Conservation (phyloP, 768 basidiomycete species). For the Psilocybe tampanensis region DNA sequence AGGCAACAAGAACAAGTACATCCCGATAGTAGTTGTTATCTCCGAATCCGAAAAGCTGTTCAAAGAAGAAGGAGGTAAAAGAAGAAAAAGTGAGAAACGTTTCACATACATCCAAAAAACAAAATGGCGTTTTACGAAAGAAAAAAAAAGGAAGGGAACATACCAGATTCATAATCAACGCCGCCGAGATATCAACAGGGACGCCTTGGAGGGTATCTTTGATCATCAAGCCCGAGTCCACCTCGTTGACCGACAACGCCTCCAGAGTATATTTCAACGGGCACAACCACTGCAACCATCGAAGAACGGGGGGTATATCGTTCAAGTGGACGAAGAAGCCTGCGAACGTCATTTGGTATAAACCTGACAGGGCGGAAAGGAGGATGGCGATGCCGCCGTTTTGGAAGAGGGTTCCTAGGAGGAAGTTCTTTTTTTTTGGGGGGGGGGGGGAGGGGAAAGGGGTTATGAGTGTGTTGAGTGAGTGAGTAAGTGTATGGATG, state of each 20-base stretch:
- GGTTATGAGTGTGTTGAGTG: too few relatives aligned
- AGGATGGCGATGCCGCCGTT: slow-evolving; percentile 93
- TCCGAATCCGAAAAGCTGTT: slow-evolving; percentile 89
- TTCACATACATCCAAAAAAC: too few relatives aligned
- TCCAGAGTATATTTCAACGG: slow-evolving; percentile 84
- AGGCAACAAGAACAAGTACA: slow-evolving; percentile 85
- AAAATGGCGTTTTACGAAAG: background rate
- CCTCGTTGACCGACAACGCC: slow-evolving; percentile 90
- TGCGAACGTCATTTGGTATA: slow-evolving; percentile 87
- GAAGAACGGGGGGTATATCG: slow-evolving; percentile 85
- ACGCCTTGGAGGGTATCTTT: slow-evolving; percentile 79
- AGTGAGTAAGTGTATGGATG: background rate
- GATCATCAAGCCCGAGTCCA: slow-evolving; percentile 86
- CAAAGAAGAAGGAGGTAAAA: too few relatives aligned
- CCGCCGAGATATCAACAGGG: slow-evolving; percentile 77
- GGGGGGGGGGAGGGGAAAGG: too few relatives aligned
- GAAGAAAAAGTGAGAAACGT: too few relatives aligned
- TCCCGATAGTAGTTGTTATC: slow-evolving; percentile 85
- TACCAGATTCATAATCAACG: slow-evolving; percentile 84
- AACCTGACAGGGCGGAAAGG: slow-evolving; percentile 71
- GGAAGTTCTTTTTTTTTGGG: slow-evolving; percentile 92
- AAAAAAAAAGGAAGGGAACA: slow-evolving; percentile 26
- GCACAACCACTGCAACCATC: slow-evolving; percentile 93
- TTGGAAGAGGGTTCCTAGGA: slow-evolving; percentile 79
- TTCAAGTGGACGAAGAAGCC: slow-evolving; percentile 92